These are phyloP conservation scores for Elsinoe arachidis DNA, from an alignment of 2,329 filamentous ascomycete genomes.

Conservation along the genomic window DNA sequence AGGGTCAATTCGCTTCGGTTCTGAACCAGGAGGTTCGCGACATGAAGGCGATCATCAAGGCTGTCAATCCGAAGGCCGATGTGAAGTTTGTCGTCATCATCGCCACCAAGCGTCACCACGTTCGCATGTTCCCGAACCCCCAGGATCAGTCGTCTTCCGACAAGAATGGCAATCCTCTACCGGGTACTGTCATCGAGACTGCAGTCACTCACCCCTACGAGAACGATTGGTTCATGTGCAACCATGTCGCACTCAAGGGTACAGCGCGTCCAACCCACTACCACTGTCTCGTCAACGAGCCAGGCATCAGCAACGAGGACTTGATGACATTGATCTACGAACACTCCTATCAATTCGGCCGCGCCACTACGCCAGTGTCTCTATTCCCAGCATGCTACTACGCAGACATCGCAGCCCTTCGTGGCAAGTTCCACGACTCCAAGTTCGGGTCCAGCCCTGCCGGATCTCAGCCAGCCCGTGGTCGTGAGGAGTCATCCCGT, in stretches of 20 bases:
- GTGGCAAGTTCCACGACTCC: conserved; percentile 67
- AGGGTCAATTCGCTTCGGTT: conserved; percentile 75
- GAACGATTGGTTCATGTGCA: conserved; percentile 73
- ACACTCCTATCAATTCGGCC: conserved; percentile 86
- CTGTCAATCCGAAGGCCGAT: conserved; percentile 25
- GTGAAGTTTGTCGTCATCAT: conserved; percentile 78
- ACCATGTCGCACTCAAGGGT: conserved; percentile 78
- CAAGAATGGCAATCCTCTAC: conserved; percentile 69
- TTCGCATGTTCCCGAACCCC: conserved; percentile 75
- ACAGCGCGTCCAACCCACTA: conserved; percentile 83
- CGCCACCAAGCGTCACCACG: conserved; percentile 87
- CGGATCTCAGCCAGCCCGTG: conserved; percentile 16
- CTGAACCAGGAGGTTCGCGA: conserved; percentile 66
- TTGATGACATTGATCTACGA: conserved; percentile 88
- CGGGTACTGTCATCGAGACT: conserved; percentile 77
- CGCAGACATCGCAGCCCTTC: conserved; percentile 76
- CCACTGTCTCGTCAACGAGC: conserved; percentile 78
- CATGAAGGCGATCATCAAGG: conserved; percentile 49
- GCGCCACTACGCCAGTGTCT: conserved; percentile 87
- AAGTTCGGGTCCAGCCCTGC: conserved; percentile 24
- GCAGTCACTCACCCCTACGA: conserved; percentile 88
- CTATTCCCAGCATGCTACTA: conserved; percentile 89
- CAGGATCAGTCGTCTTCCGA: conserved; percentile 48
- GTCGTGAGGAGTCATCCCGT: conserved; percentile 15
- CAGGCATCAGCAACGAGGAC: conserved; percentile 54